Evolutionary conservation across 2,329 filamentous ascomycete genomes (phyloP).

Genomic region (Pyricularia pennisetigena): DNA sequence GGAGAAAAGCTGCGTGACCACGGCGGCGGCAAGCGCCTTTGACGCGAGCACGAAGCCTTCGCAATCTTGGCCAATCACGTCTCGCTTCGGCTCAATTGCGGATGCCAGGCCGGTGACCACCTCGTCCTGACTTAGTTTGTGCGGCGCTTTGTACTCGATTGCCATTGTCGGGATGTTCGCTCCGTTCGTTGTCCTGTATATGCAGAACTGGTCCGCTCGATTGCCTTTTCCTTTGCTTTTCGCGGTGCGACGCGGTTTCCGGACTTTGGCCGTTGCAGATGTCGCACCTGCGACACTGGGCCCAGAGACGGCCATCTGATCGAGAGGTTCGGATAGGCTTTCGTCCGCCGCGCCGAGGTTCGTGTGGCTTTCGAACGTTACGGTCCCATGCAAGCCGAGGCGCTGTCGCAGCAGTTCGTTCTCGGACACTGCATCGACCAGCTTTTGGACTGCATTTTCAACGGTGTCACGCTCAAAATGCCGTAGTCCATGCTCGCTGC

Average conservation of each 20-base stretch:
- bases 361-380: conserved; percentile 26
- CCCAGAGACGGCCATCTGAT: too few relatives aligned
- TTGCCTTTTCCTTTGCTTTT: conserved; percentile 17
- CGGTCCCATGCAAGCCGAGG: conserved; percentile 20
- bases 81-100: conserved; percentile 22
- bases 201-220: conserved; percentile 22
- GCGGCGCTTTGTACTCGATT: conserved; percentile 28
- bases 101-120: conserved; percentile 21
- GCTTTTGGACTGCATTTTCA: conserved; percentile 23
- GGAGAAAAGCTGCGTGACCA: conserved; percentile 28
- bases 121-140: conserved; percentile 23
- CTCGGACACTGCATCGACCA: conserved; percentile 18
- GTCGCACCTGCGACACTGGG: conserved; percentile 6
- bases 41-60: conserved; percentile 18
- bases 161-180: conserved; percentile 16
- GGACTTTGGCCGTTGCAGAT: conserved; percentile 4
- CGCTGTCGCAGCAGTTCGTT: conserved; percentile 16
- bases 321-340: conserved; percentile 14
- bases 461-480: conserved; percentile 24
- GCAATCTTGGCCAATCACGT: conserved; percentile 22
- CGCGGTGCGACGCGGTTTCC: conserved; percentile 9
- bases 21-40: conserved; percentile 21
- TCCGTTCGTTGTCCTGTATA: conserved; percentile 14
- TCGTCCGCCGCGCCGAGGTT: conserved; percentile 18
- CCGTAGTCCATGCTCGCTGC: too few relatives aligned